phyloP scores from a whole-genome alignment of 2,329 filamentous ascomycete genomes.

The Fusarium chuoi region DNA sequence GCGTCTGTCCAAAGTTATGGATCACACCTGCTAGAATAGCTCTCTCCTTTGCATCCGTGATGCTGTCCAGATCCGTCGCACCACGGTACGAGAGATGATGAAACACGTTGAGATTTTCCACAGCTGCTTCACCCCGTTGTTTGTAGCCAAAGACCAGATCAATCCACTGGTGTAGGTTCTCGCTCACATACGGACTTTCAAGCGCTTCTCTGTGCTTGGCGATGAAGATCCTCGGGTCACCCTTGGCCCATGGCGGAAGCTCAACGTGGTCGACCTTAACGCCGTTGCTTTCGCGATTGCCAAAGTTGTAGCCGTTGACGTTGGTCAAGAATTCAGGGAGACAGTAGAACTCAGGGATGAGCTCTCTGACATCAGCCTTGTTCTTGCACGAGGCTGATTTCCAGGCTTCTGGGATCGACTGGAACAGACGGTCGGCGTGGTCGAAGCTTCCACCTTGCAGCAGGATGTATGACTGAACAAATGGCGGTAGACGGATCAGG shows the following conservation, averaged over 20 bases:
- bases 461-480: conserved; percentile 93
- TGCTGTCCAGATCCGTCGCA: conserved; percentile 90
- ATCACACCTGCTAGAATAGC: conserved; percentile 94
- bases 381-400: conserved; percentile 87
- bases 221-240: conserved; percentile 94
- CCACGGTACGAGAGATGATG: conserved; percentile 96
- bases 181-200: conserved; percentile 91
- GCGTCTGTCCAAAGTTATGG: conserved; percentile 98
- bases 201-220: conserved; percentile 94
- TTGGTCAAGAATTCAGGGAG: conserved; percentile 96
- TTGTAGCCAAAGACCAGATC: conserved; percentile 95
- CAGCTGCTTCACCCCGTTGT: conserved; percentile 89
- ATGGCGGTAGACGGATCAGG: conserved; percentile 92
- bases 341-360: conserved; percentile 98
- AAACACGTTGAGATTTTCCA: conserved; percentile 94
- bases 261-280: conserved; percentile 85
- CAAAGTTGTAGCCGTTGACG: conserved; percentile 94
- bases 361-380: conserved; percentile 92
- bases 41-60: conserved; percentile 87
- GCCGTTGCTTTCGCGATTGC: conserved; percentile 81
- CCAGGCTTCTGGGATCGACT: conserved; percentile 92
- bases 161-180: conserved; percentile 93
- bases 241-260: conserved; percentile 96
- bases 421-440: conserved; percentile 94
- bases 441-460: conserved; percentile 97